Evolutionary conservation across 306 rosid genomes (phyloP).

Genomic region (Neltuma alba): DNA sequence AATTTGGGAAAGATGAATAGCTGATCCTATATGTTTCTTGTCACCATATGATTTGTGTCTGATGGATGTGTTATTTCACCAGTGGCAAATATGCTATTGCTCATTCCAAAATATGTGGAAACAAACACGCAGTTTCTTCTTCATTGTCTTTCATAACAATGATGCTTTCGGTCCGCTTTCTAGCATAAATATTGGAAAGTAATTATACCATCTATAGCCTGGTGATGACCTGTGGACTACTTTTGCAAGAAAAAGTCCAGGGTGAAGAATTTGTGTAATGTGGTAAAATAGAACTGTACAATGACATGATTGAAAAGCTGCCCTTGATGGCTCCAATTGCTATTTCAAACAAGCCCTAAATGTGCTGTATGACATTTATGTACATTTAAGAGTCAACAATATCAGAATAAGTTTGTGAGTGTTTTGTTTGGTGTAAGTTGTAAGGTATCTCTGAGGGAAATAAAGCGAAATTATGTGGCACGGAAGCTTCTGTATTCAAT

Average conservation of each 20-base stretch:
- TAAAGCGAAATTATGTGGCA: conserved; percentile 3
- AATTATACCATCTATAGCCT: conserved; percentile 8
- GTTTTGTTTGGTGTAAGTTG: conserved; percentile 14
- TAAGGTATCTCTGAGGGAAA: background rate
- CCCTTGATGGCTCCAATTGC: too few relatives aligned
- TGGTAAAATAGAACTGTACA: conserved; percentile 21
- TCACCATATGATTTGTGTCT: conserved; percentile 12
- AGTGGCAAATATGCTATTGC: conserved; percentile 16
- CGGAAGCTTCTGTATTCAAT: background rate
- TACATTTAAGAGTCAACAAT: conserved; percentile 17
- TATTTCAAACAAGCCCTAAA: too few relatives aligned
- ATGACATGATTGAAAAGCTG: conserved; percentile 5
- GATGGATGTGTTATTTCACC: conserved; percentile 20
- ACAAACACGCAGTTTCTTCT: conserved; percentile 5
- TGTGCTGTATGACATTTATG: conserved; percentile 23
- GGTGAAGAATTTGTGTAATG: background rate
- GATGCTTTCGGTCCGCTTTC: background rate
- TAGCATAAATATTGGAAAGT: conserved; percentile 8
- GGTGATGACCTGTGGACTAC: background rate
- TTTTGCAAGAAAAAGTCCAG: conserved; percentile 13
- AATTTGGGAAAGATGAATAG: conserved; percentile 23
- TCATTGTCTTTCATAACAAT: background rate
- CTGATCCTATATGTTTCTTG: conserved; percentile 4
- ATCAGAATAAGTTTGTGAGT: conserved; percentile 3
- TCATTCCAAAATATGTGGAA: conserved; percentile 16